phyloP scores from a whole-genome alignment of 768 basidiomycete genomes.

The Pisolithus orientalis region DNA sequence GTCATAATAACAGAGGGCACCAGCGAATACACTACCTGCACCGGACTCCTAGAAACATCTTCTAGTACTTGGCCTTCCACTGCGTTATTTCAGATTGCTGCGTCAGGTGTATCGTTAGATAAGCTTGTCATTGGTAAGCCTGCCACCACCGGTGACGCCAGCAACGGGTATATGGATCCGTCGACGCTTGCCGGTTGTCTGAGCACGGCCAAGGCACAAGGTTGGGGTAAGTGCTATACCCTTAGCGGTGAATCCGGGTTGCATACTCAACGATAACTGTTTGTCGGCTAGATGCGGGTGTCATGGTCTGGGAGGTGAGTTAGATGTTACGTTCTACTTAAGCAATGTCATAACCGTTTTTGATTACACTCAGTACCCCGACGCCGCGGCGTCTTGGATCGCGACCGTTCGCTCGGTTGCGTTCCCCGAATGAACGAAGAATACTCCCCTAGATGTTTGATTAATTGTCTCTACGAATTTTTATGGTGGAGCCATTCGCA shows the following conservation, averaged over 20 bases:
- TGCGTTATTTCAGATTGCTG: conserved; percentile 42
- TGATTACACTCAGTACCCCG: conserved; percentile 28
- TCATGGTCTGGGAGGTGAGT: conserved; percentile 35
- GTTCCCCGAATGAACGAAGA: conserved; percentile 26
- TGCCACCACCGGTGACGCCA: conserved; percentile 42
- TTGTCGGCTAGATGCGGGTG: conserved; percentile 26
- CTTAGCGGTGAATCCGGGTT: background rate
- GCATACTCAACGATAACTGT: background rate
- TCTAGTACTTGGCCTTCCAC: conserved; percentile 37
- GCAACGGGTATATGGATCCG: conserved; percentile 51
- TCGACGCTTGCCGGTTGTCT: conserved; percentile 55
- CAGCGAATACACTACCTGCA: conserved; percentile 33
- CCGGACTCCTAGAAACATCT: conserved; percentile 33
- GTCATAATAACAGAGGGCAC: background rate
- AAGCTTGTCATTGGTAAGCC: conserved; percentile 80
- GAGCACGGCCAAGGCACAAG: conserved; percentile 49
- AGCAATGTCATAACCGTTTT: background rate
- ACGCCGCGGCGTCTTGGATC: conserved; percentile 37
- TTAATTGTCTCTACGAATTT: too few relatives aligned
- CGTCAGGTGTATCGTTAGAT: conserved; percentile 47
- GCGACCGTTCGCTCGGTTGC: conserved; percentile 29
- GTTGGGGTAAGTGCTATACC: conserved; percentile 55
- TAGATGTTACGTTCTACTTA: background rate
- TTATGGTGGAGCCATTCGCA: too few relatives aligned
- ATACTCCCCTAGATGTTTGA: background rate